Conservation (phyloP, 208 protist genomes). For the Trypanosoma avium region DNA sequence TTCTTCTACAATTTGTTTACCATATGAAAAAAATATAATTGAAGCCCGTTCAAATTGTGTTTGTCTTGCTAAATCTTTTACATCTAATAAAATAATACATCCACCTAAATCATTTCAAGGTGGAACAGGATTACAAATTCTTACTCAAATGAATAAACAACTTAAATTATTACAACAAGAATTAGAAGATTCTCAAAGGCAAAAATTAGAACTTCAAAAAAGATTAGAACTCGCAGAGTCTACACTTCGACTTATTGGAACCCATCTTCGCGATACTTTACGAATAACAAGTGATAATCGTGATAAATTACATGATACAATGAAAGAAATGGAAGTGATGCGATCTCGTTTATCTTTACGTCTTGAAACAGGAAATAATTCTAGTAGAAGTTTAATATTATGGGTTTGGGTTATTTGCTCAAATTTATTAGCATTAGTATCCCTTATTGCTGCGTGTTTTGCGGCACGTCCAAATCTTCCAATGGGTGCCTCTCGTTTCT, state of each 20-base stretch:
- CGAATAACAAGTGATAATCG: constrained; percentile 8
- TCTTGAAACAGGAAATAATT: neutral
- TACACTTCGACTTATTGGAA: constrained; percentile 3
- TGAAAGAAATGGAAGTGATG: constrained; percentile 28
- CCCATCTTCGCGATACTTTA: constrained; percentile 8
- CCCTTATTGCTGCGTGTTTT: constrained; percentile 12
- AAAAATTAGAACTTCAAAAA: neutral
- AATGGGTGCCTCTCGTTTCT: neutral
- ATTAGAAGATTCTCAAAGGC: constrained; percentile 3
- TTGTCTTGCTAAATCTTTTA: neutral
- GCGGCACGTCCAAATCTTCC: neutral
- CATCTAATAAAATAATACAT: neutral
- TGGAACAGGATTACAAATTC: constrained; percentile 19
- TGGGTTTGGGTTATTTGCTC: constrained; percentile 21
- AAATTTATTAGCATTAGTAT: constrained; percentile 13
- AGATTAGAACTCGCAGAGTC: constrained; percentile 5
- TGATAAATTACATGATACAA: constrained; percentile 16
- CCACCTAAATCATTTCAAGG: constrained; percentile 13
- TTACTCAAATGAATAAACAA: constrained; percentile 33
- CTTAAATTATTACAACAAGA: constrained; percentile 26
- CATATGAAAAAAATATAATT: constrained; percentile 1
- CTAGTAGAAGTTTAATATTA: neutral
- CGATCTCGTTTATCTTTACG: constrained; percentile 5
- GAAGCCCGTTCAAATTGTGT: neutral
- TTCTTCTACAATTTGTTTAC: constrained; percentile 8